Percentiles rank a stretch among this genome's conserved stretches.
phyloP scores from a whole-genome alignment of 768 basidiomycete genomes.

The Boletus edulis region DNA sequence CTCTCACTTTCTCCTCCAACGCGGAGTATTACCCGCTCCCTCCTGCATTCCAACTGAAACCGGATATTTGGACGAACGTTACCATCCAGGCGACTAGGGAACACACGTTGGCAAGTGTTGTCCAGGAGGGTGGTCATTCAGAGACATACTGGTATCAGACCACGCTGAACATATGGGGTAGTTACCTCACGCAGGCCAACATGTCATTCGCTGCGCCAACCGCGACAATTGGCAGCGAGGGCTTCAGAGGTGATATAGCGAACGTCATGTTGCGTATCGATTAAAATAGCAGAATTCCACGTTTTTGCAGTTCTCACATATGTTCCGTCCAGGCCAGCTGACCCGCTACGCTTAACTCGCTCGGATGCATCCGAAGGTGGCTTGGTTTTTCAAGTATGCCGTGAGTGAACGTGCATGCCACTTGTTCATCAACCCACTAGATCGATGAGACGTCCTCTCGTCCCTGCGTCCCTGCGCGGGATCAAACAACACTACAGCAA shows the following conservation, averaged over 20 bases:
- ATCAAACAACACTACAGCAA: background rate
- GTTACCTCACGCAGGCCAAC: conserved; percentile 36
- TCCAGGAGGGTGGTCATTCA: conserved; percentile 11
- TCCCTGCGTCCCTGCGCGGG: background rate
- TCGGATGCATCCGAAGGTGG: background rate
- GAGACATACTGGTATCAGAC: conserved; percentile 34
- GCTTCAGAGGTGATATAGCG: conserved; percentile 35
- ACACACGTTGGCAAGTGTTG: conserved; percentile 34
- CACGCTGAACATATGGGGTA: conserved; percentile 40
- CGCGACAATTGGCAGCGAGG: conserved; percentile 32
- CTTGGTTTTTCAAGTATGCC: background rate
- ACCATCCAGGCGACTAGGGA: conserved; percentile 37
- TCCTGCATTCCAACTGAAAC: conserved; percentile 25
- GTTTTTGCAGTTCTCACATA: background rate
- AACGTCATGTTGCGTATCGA: conserved; percentile 25
- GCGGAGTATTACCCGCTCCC: conserved; percentile 36
- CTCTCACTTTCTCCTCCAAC: conserved; percentile 40
- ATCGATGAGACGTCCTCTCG: background rate
- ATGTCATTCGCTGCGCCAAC: conserved; percentile 46
- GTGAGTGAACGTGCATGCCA: too few species aligned
- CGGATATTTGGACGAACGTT: conserved; percentile 32
- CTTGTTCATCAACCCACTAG: background rate
- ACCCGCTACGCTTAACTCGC: background rate
- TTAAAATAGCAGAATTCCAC: conserved; percentile 7
- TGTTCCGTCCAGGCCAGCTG: background rate